phyloP scores from a whole-genome alignment of 2,329 filamentous ascomycete species.

The Tolypocladium nubicola region DNA sequence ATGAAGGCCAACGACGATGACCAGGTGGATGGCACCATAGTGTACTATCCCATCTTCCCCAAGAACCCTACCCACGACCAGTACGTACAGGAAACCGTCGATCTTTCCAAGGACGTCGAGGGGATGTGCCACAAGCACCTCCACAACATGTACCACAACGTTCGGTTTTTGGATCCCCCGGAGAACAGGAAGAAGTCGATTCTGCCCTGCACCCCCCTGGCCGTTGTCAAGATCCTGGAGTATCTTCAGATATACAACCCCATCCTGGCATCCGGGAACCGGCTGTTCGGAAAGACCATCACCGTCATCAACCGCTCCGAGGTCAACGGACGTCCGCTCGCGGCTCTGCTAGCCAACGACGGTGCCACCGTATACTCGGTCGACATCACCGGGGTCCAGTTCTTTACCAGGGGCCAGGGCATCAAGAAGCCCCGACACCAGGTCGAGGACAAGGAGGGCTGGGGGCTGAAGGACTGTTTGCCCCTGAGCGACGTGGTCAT shows the following conservation, averaged over 20 bases:
- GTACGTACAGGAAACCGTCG: constrained; percentile 91
- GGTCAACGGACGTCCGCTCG: constrained; percentile 86
- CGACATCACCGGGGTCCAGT: constrained; percentile 81
- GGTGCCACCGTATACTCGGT: constrained; percentile 93
- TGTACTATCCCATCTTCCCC: constrained; percentile 95
- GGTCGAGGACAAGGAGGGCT: constrained; percentile 72
- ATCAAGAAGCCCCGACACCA: constrained; percentile 80
- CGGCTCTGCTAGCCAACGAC: constrained; percentile 89
- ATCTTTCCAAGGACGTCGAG: constrained; percentile 87
- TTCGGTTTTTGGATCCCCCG: constrained; percentile 80
- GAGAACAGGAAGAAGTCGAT: constrained; percentile 77
- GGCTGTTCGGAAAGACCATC: constrained; percentile 85
- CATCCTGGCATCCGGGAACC: constrained; percentile 84
- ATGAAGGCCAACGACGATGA: constrained; percentile 73
- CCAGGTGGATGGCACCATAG: constrained; percentile 77
- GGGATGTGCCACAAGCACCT: constrained; percentile 89
- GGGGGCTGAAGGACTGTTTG: constrained; percentile 69
- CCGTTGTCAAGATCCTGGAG: constrained; percentile 94
- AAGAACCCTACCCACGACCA: constrained; percentile 75
- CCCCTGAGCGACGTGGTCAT: constrained; percentile 91
- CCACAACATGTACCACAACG: constrained; percentile 99
- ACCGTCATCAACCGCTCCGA: constrained; percentile 95
- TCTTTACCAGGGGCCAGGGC: constrained; percentile 83
- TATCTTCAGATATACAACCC: constrained; percentile 94
- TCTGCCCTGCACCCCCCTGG: constrained; percentile 88